Base-by-base conservation (phyloP, 345 rosid genomes). In the Lumnitzera littorea region DNA sequence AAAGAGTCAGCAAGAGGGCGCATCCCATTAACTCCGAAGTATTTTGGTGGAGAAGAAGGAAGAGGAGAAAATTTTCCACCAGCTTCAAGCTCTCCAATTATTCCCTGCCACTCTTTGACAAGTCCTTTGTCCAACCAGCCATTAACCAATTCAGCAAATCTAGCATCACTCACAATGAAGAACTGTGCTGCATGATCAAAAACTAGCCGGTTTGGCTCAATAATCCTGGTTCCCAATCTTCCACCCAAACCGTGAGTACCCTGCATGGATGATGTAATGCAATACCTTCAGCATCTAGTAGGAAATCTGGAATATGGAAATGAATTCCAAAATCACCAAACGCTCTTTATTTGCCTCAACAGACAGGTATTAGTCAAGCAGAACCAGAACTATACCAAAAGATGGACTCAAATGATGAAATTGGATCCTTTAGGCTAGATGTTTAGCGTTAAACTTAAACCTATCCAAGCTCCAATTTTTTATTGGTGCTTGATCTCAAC, bases 181-280 rank as follows among this genome's bases (percentile, higher is more conserved):
- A 87, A 92, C 64, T 87, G 96, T 61, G 96, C 89, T 1, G 96
- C 96, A 66, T 92, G 98, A 63, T 92, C 96, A 27, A 92, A 92
- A 62, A 84, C 48, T 16, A 92, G 73, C 48, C 76, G 80, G 29
- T 78, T 74, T 65, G 89, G 84, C 58, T 78, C 89, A 49, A 87
- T 63, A 56, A 82, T 31, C 73, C 98, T 78, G 24, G 98, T 92
- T 63, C 86, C 96, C 91, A 92, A 78, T 70, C 98, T 84, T 70
- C 98, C 96, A 70, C 96, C 96, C 72, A 92, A 77, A 50, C 98
- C 98, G 81, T 87, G 98, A 69, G 76, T 76, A 56, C 96, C 96
- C 96, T 88, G 62, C 48, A 60, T 49, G 20, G 54, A 31, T 29
- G 48, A 5, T 13, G 15, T n/a, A 9, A 69, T 48, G 48, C 63